Base-by-base conservation (phyloP, 371 early-diverging fungal genomes). In the Lichtheimia ornata region DNA sequence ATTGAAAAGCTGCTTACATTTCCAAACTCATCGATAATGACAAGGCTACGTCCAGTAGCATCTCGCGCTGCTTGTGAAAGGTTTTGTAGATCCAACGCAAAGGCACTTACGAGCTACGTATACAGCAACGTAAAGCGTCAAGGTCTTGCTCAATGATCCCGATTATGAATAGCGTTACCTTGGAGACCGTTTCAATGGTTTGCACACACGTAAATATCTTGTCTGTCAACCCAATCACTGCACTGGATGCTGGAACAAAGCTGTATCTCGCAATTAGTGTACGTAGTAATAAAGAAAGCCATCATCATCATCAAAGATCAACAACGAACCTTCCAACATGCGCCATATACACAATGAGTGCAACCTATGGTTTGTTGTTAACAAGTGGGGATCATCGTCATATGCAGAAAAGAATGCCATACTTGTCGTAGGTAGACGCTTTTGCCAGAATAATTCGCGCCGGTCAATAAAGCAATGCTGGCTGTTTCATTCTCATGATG, bases 201-300 rank as follows among this genome's bases (percentile, higher is more conserved):
- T 84, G 84, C 17, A 83, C 60, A 56, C 99, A 84, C 13, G 96
- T 86, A 67, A 93, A 93, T n/a, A 99, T 83, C 53, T 85, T 85
- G 66, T 99, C 96, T 0, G 94, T 91, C 0, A 99, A 74, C 0
- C 97, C 95, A 53, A 99, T 75, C 4, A 63, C 65, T 0, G 96
- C 97, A 15, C 73, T 61, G 5, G 81, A 74, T 0, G 97, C 97
- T 7, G 99, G 97, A 4, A 99, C 95, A 80, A 90, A 98, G 62
- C 87, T 81, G 73, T 1, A 93, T 94, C 2, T 86, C 70, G 53
- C 94, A 9, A 11, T 35, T 2, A 35, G 35, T 28, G 4, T 28
- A 22, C 22, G 22, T 22, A 22, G 22, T 2, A 22, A 22, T 28
- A 7, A 11, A 35, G 2, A n/a, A n/a, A n/a, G n/a, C n/a, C n/a